Conservation (phyloP, 306 rosid species). For the Astragalus membranaceus region DNA sequence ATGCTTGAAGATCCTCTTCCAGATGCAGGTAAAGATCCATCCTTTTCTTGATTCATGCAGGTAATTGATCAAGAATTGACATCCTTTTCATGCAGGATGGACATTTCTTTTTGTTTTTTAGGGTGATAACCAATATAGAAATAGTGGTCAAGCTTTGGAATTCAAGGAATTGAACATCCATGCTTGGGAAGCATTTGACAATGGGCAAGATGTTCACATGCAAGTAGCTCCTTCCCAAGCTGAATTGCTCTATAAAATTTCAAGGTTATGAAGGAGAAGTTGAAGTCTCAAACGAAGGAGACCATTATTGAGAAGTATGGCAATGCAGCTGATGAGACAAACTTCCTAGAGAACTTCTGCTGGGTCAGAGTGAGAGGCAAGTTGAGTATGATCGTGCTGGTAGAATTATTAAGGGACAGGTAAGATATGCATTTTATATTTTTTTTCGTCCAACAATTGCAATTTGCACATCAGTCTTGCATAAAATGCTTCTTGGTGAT, state of each 20-base stretch:
- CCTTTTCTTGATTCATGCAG: too few species aligned
- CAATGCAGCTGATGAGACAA: constrained; percentile 11
- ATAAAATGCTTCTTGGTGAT: neutral
- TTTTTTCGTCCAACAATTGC: neutral
- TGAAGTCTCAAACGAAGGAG: constrained; percentile 47
- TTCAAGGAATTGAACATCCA: constrained; percentile 20
- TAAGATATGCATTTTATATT: constrained; percentile 4
- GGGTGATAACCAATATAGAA: constrained; percentile 46
- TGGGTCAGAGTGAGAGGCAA: constrained; percentile 56
- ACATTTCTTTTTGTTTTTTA: neutral
- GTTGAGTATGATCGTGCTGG: constrained; percentile 50
- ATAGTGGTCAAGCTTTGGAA: constrained; percentile 27
- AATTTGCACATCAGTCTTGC: neutral
- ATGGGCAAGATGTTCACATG: constrained; percentile 56
- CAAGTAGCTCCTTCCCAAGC: constrained; percentile 65
- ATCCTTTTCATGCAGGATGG: too few species aligned
- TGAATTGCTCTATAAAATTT: constrained; percentile 35
- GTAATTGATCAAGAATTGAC: too few species aligned
- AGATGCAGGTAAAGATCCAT: constrained; percentile 51
- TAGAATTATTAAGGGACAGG: constrained; percentile 41
- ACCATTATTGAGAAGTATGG: constrained; percentile 22
- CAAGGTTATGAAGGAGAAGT: constrained; percentile 39
- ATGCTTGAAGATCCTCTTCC: constrained; percentile 75
- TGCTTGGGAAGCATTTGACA: constrained; percentile 23
- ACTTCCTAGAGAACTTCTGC: constrained; percentile 49